These are phyloP conservation scores for Dacryopinax spathularia DNA, from an alignment of 768 basidiomycete genomes.

Conservation along the genomic window DNA sequence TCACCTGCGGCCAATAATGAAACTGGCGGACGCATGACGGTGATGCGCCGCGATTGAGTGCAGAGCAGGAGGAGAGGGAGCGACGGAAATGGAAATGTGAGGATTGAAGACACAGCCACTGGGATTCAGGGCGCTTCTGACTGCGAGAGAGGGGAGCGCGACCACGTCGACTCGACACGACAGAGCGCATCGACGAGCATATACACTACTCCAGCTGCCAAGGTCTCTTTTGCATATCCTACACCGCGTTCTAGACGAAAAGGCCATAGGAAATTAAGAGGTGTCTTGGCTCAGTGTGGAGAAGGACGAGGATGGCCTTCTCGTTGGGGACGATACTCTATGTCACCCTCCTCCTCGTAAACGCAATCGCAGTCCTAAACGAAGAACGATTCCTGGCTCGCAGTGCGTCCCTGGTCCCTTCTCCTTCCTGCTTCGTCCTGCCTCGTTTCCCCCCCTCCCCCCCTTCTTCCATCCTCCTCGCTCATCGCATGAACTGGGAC, in stretches of 20 bases:
- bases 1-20: neutral
- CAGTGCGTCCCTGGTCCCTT: slow-evolving; percentile 39
- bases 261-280: no score
- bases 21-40: neutral
- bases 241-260: no score
- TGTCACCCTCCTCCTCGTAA: slow-evolving; percentile 74
- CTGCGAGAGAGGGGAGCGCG: neutral
- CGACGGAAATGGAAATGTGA: neutral
- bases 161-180: no score
- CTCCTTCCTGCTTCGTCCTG: slow-evolving; percentile 3
- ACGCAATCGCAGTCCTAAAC: slow-evolving; percentile 87
- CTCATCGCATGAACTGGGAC: no score
- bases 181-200: neutral
- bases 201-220: neutral
- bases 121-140: neutral
- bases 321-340: slow-evolving; percentile 46
- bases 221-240: neutral
- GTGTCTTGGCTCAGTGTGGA: neutral
- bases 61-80: neutral
- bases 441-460: neutral
- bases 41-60: neutral
- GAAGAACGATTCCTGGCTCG: slow-evolving; percentile 92
- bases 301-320: slow-evolving; percentile 18
- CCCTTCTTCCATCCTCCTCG: slow-evolving; percentile 14
- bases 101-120: neutral